phyloP scores from a whole-genome alignment of 2,329 filamentous ascomycete species.

The Aurifilum marmelostoma region DNA sequence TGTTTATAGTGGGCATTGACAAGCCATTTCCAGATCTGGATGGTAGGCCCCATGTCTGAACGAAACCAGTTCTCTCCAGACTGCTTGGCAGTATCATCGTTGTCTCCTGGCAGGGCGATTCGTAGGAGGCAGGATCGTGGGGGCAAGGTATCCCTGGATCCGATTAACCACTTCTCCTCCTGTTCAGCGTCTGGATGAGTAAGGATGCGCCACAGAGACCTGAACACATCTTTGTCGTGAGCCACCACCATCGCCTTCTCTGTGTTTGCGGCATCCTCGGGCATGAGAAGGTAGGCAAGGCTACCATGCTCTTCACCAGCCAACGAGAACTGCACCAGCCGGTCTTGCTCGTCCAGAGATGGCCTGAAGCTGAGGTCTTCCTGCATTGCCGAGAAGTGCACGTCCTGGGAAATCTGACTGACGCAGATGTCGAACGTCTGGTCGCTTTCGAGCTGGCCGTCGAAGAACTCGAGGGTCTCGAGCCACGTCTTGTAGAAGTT shows the following conservation, averaged over 20 bases:
- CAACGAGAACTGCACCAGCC: background rate
- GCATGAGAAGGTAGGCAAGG: slow-evolving; percentile 20
- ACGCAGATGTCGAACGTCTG: slow-evolving; percentile 13
- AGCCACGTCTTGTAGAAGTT: slow-evolving; percentile 18
- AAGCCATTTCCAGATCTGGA: slow-evolving; percentile 17
- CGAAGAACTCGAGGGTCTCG: slow-evolving; percentile 14
- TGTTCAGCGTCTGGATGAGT: background rate
- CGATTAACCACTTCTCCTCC: background rate
- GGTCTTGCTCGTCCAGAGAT: background rate
- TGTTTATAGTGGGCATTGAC: background rate
- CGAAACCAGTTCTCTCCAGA: slow-evolving; percentile 1
- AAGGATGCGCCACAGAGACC: slow-evolving; percentile 13
- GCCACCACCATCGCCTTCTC: background rate
- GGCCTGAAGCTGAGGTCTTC: background rate
- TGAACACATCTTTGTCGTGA: slow-evolving; percentile 20
- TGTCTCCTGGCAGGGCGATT: background rate
- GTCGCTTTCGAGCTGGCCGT: slow-evolving; percentile 1
- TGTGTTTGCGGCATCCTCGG: background rate
- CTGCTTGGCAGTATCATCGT: background rate
- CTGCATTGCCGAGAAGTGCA: slow-evolving; percentile 11
- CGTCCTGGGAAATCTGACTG: slow-evolving; percentile 2
- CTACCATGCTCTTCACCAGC: background rate
- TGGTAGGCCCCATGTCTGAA: slow-evolving; percentile 11
- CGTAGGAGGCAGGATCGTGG: background rate
- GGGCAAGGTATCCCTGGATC: background rate